Base-by-base conservation (phyloP, 257 asterid genomes). In the Agastache rugosa region DNA sequence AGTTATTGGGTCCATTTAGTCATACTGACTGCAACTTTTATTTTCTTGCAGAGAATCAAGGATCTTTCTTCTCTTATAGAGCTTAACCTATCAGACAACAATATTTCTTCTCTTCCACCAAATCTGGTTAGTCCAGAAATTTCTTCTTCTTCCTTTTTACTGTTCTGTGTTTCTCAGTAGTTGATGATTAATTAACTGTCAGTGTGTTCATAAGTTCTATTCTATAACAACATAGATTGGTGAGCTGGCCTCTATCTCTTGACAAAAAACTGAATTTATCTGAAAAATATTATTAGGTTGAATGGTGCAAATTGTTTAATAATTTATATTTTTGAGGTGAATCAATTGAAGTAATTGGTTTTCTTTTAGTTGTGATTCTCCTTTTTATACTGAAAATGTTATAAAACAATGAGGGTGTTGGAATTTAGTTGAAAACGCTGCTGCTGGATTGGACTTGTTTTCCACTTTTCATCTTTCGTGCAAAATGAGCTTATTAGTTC, bases 21-120 rank as follows among this genome's bases (percentile, higher is more conserved):
- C 65, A 62, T 42, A 69, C 73, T 71, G 58, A 77, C 45, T 62
- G 11, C 27, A 31, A 63, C 1, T 66, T 77, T 72, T 67, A 72
- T 79, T 77, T 82, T 66, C 70, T 76, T 82, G 86, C 87, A 94
- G 99, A 85, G 84, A 74, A 84, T 94, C 45, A 89, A 84, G 83
- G 79, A 81, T 78, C 79, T 95, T 83, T 83, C 87, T 60, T 84
- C 91, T 76, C 94, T 95, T 56, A 47, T 85, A 8, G 96, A 92
- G 84, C 97, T 95, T 67, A 87, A 85, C 83, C 79, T 95, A 35
- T 90, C 98, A 59, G 94, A 95, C 85, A 95, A 95, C 82, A 88
- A 90, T 70, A 84, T 95, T 78, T 82, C 96, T 71, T 79, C 87
- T 25, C 90, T 92, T 81, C 95, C 99, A 37, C 93, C 99, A 17